Percentiles rank a stretch among this genome's conserved stretches.
These are phyloP conservation scores for Gossypium schwendimanii DNA, from an alignment of 441 rosid genomes.

Conservation along the genomic window DNA sequence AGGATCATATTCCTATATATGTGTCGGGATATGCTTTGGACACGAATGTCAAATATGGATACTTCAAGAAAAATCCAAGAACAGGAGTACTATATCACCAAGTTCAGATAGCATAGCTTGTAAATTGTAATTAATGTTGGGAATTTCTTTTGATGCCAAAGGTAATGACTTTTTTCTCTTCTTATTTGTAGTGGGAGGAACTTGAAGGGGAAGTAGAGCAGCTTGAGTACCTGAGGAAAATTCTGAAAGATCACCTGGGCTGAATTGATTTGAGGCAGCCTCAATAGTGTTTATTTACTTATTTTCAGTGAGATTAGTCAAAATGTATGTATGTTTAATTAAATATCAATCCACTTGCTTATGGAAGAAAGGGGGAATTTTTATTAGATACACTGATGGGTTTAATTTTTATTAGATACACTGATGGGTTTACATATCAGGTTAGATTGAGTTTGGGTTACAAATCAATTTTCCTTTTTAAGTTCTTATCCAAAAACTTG, in stretches of 20 bases:
- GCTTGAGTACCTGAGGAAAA: conserved; percentile 4
- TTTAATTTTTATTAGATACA: too few species aligned
- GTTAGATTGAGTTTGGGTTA: too few species aligned
- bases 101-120: not conserved
- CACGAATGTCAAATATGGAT: not conserved
- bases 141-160: not conserved
- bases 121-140: not conserved
- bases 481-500: too few species aligned
- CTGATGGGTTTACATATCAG: too few species aligned
- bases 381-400: too few species aligned
- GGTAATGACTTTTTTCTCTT: not conserved
- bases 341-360: not conserved
- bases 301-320: not conserved
- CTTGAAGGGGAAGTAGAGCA: conserved; percentile 22
- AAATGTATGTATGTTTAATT: not conserved
- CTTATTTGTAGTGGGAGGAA: conserved; percentile 69
- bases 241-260: conserved; percentile 2
- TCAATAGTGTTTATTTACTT: not conserved
- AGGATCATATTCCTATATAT: too few species aligned
- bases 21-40: too few species aligned
- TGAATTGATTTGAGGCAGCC: not conserved
- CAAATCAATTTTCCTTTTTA: too few species aligned
- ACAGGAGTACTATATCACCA: not conserved
- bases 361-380: too few species aligned
- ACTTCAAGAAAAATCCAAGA: not conserved